Conservation (phyloP, 2,329 filamentous ascomycete species). For the Colletotrichum scovillei region DNA sequence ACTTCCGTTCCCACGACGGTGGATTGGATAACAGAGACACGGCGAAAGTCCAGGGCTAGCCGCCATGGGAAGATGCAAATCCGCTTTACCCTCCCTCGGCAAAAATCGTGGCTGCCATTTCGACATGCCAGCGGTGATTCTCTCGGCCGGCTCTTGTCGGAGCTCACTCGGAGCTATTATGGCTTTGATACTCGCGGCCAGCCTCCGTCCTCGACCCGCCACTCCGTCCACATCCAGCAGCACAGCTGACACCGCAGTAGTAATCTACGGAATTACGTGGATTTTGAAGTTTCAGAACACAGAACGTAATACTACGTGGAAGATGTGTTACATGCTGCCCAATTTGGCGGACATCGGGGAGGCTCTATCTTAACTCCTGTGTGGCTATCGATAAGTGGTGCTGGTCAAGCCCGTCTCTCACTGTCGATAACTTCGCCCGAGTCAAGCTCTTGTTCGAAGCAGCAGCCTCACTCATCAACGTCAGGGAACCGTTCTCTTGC, state of each 20-base stretch:
- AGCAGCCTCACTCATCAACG: conserved; percentile 10
- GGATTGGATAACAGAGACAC: conserved; percentile 2
- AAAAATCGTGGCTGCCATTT: conserved; percentile 2
- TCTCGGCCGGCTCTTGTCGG: conserved; percentile 14
- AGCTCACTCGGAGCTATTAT: conserved; percentile 18
- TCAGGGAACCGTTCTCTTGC: background rate
- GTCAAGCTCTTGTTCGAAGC: conserved; percentile 29
- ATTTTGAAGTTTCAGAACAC: conserved; percentile 24
- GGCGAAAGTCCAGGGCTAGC: background rate
- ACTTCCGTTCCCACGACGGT: conserved; percentile 2
- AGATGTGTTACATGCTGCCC: conserved; percentile 3
- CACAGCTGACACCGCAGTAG: no score
- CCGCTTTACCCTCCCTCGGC: background rate
- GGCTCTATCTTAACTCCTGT: background rate
- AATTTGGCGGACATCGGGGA: conserved; percentile 8
- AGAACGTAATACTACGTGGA: conserved; percentile 13
- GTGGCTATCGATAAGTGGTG: conserved; percentile 7
- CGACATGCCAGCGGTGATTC: background rate
- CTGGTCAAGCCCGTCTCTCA: conserved; percentile 3
- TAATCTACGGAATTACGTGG: background rate
- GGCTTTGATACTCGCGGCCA: conserved; percentile 3
- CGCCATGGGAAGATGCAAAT: background rate
- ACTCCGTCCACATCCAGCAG: background rate
- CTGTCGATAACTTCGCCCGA: conserved; percentile 8
- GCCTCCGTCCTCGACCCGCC: background rate